These are phyloP conservation scores for Helianthus annuus DNA, from an alignment of 129 eudicot genomes.

Conservation along the genomic window DNA sequence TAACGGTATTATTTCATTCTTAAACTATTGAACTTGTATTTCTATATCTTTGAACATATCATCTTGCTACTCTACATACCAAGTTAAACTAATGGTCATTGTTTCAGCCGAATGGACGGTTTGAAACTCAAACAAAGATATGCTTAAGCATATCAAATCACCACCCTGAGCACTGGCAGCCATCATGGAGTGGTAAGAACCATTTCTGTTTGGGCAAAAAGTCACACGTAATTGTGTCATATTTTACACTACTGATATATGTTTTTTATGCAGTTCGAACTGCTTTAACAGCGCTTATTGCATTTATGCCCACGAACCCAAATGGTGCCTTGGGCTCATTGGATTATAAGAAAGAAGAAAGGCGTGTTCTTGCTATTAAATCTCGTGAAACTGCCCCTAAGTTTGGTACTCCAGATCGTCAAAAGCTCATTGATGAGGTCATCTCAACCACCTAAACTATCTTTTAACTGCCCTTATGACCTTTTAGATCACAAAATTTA, in stretches of 20 bases:
- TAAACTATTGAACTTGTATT: constrained; percentile 5
- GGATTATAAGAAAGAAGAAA: constrained; percentile 88
- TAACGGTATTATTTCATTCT: constrained; percentile 60
- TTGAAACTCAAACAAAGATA: constrained; percentile 98
- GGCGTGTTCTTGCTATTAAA: constrained; percentile 77
- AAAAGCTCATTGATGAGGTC: constrained; percentile 90
- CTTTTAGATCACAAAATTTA: neutral
- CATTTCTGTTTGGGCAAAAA: neutral
- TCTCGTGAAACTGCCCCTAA: constrained; percentile 85
- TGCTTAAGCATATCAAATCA: constrained; percentile 98
- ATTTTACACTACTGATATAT: constrained; percentile 1
- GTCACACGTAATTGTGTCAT: neutral
- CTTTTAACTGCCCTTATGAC: neutral
- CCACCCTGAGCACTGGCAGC: constrained; percentile 99
- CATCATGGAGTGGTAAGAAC: constrained; percentile 94
- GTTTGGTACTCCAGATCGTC: constrained; percentile 89
- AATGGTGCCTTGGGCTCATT: constrained; percentile 95
- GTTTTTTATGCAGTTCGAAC: constrained; percentile 70
- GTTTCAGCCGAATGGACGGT: constrained; percentile 92
- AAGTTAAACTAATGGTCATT: constrained; percentile 10
- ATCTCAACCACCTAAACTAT: constrained; percentile 2
- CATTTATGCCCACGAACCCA: constrained; percentile 97
- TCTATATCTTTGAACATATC: neutral
- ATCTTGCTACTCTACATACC: neutral
- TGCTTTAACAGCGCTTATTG: constrained; percentile 88